Evolutionary conservation across 73 alveolate genomes (phyloP), one percentile per base, ranked within the genome.

Genomic region (Paramecium bursaria): DNA sequence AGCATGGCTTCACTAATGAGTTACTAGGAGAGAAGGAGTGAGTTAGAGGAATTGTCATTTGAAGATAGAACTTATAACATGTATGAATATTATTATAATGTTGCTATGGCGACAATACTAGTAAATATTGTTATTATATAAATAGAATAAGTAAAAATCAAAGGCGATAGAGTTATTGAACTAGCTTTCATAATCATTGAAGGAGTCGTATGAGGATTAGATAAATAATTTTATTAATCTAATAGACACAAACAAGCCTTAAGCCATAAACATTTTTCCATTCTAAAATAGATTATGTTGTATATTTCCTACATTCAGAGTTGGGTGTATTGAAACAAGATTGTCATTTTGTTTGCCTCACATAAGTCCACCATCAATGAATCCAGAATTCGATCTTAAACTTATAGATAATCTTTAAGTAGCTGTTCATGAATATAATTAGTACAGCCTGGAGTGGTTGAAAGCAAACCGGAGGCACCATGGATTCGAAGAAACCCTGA

Each of bases 11-110:
- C 82, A 7, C 44, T 25, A 21, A 25, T 25, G 35, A 47, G 35
- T 25, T 26, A 67, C 15, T 39, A 67, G 11, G 82, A 67, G 0
- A 67, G 82, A 39, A 67, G 33, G 14, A 67, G 55, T 67, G 82
- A 67, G 35, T 79, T 79, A 39, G 89, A 79, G 17, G 89, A 79
- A 46, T 55, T 53, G n/a, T 80, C 51, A 53, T 79, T 79, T 33
- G 76, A 61, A 17, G 76, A 79, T 55, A 79, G 89, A 79, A 79
- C 89, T 30, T 79, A 54, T 42, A 79, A 79, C 25, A 46, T 79
- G 53, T 79, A 79, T 55, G 89, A 79, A 73, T 73, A 79, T 42
- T 79, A 79, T 31, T 79, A 39, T 19, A 79, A 79, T 53, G 77
- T 79, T 31, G 85, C 89, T 15, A 35, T 53, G 46, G 80, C 73